Conservation (phyloP, 352 stramenopile species). For the Pythium sukuiense region DNA sequence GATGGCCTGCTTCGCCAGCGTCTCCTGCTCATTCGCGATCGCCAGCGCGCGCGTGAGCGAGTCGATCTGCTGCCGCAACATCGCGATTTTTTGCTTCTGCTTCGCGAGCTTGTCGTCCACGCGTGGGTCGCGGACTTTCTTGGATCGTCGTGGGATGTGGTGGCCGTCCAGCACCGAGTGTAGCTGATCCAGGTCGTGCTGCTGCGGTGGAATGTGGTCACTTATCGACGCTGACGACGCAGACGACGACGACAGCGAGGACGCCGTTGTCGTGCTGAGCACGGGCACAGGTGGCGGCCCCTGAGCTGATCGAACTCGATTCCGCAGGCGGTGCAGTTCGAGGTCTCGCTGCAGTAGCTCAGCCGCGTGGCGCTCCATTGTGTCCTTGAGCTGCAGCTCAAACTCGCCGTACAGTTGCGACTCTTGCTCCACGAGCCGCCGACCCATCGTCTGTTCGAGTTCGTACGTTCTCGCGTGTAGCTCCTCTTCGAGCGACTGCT, state of each 20-base stretch:
- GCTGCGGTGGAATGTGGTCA: conserved; percentile 10
- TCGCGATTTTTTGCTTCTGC: conserved; percentile 45
- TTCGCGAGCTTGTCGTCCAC: conserved; percentile 35
- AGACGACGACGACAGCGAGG: conserved; percentile 22
- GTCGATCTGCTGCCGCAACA: conserved; percentile 36
- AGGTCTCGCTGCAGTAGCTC: conserved; percentile 37
- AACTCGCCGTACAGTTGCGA: conserved; percentile 38
- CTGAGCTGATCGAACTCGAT: neutral
- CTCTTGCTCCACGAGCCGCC: conserved; percentile 37
- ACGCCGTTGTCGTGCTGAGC: neutral
- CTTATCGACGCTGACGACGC: conserved; percentile 32
- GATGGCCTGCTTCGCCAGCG: conserved; percentile 52
- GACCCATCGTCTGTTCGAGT: conserved; percentile 35
- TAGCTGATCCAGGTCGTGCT: conserved; percentile 25
- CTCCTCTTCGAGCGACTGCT: conserved; percentile 14
- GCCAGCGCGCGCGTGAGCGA: conserved; percentile 51
- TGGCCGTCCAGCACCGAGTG: conserved; percentile 1
- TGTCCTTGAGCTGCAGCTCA: conserved; percentile 33
- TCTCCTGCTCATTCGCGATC: conserved; percentile 77
- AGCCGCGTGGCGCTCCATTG: conserved; percentile 43
- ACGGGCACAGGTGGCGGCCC: conserved; percentile 5
- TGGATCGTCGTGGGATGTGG: neutral
- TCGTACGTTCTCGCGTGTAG: conserved; percentile 23
- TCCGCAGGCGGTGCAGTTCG: conserved; percentile 17
- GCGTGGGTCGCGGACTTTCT: conserved; percentile 8